A percentile compares a stretch with the other conserved stretches of the same genome.
Conservation (phyloP, 352 stramenopile genomes). For the Pythium plurisporium region DNA sequence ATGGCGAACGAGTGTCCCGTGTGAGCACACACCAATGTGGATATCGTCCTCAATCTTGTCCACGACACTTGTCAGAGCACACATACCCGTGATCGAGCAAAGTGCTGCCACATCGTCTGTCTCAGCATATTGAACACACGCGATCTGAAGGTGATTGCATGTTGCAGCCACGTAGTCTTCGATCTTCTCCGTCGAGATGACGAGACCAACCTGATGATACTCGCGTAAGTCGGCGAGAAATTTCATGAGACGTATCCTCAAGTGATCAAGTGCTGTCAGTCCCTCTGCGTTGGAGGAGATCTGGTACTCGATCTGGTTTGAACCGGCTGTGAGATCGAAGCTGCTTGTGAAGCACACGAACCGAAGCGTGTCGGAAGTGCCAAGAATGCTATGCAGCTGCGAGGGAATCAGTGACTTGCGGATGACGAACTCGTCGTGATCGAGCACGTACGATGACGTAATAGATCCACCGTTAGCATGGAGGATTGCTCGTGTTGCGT, state of each 20-base stretch:
- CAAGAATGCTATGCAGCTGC: constrained; percentile 33
- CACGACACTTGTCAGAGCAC: constrained; percentile 46
- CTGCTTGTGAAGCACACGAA: constrained; percentile 47
- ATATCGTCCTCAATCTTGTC: constrained; percentile 28
- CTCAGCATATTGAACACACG: constrained; percentile 60
- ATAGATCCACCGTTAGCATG: constrained; percentile 20
- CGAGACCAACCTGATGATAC: constrained; percentile 27
- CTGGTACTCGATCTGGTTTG: constrained; percentile 30
- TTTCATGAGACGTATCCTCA: constrained; percentile 1
- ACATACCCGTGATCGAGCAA: constrained; percentile 31
- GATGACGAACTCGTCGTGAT: constrained; percentile 43
- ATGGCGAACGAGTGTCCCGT: constrained; percentile 30
- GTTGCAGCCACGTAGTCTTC: constrained; percentile 37
- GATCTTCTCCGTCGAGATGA: constrained; percentile 46
- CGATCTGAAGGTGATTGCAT: constrained; percentile 42
- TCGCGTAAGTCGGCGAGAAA: constrained; percentile 17
- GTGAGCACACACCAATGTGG: constrained; percentile 37
- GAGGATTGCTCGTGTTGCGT: constrained; percentile 27
- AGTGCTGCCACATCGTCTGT: constrained; percentile 42
- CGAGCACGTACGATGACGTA: constrained; percentile 33
- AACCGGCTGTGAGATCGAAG: constrained; percentile 29
- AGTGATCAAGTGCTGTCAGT: constrained; percentile 6
- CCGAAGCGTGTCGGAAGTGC: neutral
- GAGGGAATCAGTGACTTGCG: constrained; percentile 44
- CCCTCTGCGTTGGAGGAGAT: neutral